phyloP scores from a whole-genome alignment of 192 early-diverging fungal genomes.

The Coemansia sp. region DNA sequence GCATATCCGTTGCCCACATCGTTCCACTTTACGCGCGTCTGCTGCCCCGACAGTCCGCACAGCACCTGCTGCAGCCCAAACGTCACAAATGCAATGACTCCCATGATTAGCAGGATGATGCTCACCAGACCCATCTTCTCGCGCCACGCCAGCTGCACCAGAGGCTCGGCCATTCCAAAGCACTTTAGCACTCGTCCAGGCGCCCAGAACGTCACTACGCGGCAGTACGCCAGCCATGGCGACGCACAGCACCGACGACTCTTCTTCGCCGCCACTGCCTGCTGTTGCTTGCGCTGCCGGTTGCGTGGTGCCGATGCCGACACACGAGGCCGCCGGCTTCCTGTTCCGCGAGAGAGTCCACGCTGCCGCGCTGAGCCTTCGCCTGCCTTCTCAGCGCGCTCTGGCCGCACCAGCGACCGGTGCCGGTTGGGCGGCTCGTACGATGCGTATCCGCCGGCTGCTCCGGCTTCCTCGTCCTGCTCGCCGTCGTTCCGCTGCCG shows the following conservation, averaged over 20 bases:
- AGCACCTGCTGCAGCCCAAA: conserved; percentile 76
- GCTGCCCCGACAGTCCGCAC: conserved; percentile 54
- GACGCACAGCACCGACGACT: conserved; percentile 41
- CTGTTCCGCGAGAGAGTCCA: conserved; percentile 17
- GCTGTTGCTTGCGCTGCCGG: conserved; percentile 36
- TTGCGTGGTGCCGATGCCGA: conserved; percentile 26
- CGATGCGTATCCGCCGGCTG: conserved; percentile 23
- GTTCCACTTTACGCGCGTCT: conserved; percentile 54
- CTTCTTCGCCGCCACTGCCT: conserved; percentile 9
- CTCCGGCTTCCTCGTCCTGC: conserved; percentile 26
- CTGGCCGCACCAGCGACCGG: conserved; percentile 70
- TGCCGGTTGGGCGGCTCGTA: conserved; percentile 52
- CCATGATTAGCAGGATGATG: conserved; percentile 74
- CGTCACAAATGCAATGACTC: conserved; percentile 76
- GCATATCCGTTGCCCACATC: conserved; percentile 58
- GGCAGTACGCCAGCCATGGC: conserved; percentile 59
- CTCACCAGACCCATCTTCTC: conserved; percentile 89
- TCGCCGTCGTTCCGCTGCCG: conserved; percentile 9
- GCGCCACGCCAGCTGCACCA: conserved; percentile 79
- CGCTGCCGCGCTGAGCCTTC: conserved; percentile 46
- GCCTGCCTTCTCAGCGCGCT: conserved; percentile 58
- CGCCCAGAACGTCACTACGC: conserved; percentile 60
- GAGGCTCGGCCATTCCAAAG: conserved; percentile 60
- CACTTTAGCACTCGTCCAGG: conserved; percentile 56
- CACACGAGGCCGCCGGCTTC: conserved; percentile 27